These are phyloP conservation scores for Canna indica DNA, from an alignment of 176 grass and related monocot genomes.

Conservation along the genomic window DNA sequence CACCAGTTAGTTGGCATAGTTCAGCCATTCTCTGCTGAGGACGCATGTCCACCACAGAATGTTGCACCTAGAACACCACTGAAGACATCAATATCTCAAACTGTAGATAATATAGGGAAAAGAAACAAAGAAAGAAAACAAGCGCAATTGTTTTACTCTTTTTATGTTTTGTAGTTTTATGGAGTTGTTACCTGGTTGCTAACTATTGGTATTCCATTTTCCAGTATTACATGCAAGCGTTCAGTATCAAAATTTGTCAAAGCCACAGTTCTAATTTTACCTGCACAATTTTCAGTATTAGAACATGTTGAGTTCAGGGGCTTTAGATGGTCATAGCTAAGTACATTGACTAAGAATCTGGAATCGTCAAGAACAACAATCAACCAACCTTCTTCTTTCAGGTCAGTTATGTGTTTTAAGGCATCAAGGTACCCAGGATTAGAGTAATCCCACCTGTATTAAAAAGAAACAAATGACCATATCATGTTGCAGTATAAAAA, in stretches of 20 bases:
- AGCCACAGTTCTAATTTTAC: constrained; percentile 10
- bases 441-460: constrained; percentile 92
- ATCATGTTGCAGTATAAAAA: not conserved
- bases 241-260: constrained; percentile 10
- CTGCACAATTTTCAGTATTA: not conserved
- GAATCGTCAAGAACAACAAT: not conserved
- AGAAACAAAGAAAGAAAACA: not conserved
- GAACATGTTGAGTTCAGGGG: not conserved
- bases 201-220: constrained; percentile 89
- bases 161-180: not conserved
- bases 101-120: not conserved
- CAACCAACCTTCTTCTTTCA: constrained; percentile 78
- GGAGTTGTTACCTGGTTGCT: constrained; percentile 64
- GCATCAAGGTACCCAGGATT: constrained; percentile 94
- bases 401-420: constrained; percentile 77
- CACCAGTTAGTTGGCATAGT: constrained; percentile 75
- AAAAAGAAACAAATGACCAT: not conserved
- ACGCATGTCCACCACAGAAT: constrained; percentile 87
- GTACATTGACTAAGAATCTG: not conserved
- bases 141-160: not conserved
- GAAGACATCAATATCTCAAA: not conserved
- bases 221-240: constrained; percentile 57
- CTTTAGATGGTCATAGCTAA: not conserved
- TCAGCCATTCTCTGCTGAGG: constrained; percentile 81
- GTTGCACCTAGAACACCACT: constrained; percentile 52